Conservation (phyloP, 2,329 filamentous ascomycete species). For the Cordyceps cicadae region DNA sequence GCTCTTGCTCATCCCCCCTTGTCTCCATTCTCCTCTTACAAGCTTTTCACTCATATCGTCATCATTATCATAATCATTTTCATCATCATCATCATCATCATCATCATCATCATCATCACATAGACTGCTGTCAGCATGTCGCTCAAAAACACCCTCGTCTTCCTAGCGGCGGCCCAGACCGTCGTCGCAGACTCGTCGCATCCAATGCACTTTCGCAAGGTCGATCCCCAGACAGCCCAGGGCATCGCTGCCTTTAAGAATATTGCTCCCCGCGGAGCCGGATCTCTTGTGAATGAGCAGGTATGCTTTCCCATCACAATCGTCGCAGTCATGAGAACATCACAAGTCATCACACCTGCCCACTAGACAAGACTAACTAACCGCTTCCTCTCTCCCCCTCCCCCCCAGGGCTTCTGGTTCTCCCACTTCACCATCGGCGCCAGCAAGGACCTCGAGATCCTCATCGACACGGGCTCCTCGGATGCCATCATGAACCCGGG, state of each 20-base stretch:
- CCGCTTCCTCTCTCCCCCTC: no score
- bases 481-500: slow-evolving; percentile 16
- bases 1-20: not conserved
- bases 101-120: not conserved
- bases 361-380: not conserved
- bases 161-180: slow-evolving; percentile 11
- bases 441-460: slow-evolving; percentile 15
- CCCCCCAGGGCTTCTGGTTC: slow-evolving; percentile 17
- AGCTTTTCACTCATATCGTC: not conserved
- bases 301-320: not conserved
- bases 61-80: not conserved
- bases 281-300: slow-evolving; percentile 12
- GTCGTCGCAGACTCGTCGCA: slow-evolving; percentile 14
- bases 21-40: no score
- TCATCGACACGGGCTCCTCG: slow-evolving; percentile 17
- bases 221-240: slow-evolving; percentile 11
- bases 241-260: slow-evolving; percentile 11
- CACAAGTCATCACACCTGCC: no score
- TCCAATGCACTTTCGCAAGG: slow-evolving; percentile 13
- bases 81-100: not conserved
- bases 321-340: no score
- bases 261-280: not conserved
- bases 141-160: slow-evolving; percentile 9
- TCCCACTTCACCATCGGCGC: slow-evolving; percentile 16
- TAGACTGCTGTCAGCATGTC: slow-evolving; percentile 4